Evolutionary conservation across 352 stramenopile genomes (phyloP).

Genomic region (Phytophthora cajani): DNA sequence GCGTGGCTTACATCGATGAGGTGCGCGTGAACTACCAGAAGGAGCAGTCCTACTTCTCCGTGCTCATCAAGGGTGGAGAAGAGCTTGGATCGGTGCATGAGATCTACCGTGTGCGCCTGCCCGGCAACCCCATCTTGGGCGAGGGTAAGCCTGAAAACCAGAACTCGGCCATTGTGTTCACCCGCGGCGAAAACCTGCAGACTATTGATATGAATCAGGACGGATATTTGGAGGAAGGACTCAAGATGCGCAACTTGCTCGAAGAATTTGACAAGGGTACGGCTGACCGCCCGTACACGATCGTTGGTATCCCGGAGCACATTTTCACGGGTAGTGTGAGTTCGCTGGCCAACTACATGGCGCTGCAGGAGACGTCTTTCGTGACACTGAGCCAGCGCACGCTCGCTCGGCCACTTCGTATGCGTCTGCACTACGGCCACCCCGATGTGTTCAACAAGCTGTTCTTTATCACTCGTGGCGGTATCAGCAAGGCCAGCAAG

Average conservation of each 20-base stretch:
- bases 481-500: constrained; percentile 99
- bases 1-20: constrained; percentile 99
- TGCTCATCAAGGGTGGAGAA: constrained; percentile 95
- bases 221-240: constrained; percentile 98
- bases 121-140: constrained; percentile 98
- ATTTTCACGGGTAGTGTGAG: constrained; percentile 99
- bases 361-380: constrained; percentile 98
- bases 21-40: constrained; percentile 96
- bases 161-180: constrained; percentile 99
- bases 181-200: constrained; percentile 96
- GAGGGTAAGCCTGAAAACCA: constrained; percentile 99
- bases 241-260: constrained; percentile 99
- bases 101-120: constrained; percentile 97
- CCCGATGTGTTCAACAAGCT: constrained; percentile 99
- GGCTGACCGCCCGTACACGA: constrained; percentile 87
- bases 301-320: constrained; percentile 98
- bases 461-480: constrained; percentile 98
- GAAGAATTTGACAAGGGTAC: constrained; percentile 96
- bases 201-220: constrained; percentile 99
- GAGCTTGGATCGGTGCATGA: constrained; percentile 82
- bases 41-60: constrained; percentile 96
- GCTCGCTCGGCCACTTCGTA: constrained; percentile 94
- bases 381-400: constrained; percentile 98
- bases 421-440: constrained; percentile 98
- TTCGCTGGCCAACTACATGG: constrained; percentile 99